Percentiles rank a stretch among this genome's conserved stretches.
phyloP scores from a whole-genome alignment of 306 rosid genomes.

The Canavalia gladiata region DNA sequence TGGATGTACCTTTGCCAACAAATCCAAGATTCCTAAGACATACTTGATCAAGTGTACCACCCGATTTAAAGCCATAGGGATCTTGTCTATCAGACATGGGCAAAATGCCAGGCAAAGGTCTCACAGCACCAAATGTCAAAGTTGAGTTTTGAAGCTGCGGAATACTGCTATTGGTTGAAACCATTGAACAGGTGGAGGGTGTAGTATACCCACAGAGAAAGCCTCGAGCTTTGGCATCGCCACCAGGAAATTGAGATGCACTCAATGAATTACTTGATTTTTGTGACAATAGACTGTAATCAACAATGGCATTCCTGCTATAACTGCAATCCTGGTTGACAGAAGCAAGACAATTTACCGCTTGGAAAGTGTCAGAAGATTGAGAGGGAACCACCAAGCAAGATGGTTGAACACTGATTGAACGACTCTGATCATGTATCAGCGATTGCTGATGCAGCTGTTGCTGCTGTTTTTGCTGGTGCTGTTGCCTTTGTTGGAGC shows the following conservation, averaged over 20 bases:
- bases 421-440: constrained; percentile 57
- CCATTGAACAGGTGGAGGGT: constrained; percentile 52
- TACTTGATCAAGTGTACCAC: constrained; percentile 34
- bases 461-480: constrained; percentile 34
- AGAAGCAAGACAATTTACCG: constrained; percentile 38
- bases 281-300: constrained; percentile 61
- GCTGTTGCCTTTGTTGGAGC: constrained; percentile 40
- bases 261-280: constrained; percentile 56
- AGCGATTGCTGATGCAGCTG: constrained; percentile 15
- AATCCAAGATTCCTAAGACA: constrained; percentile 59
- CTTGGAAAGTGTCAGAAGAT: constrained; percentile 52
- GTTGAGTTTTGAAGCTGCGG: constrained; percentile 56
- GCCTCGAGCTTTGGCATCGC: constrained; percentile 48
- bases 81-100: constrained; percentile 36
- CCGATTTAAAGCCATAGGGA: constrained; percentile 32
- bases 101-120: constrained; percentile 41
- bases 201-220: constrained; percentile 53
- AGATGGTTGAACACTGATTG: constrained; percentile 51
- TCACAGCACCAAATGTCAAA: constrained; percentile 49
- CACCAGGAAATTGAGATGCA: constrained; percentile 52
- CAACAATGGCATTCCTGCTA: constrained; percentile 55
- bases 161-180: constrained; percentile 44
- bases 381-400: constrained; percentile 52
- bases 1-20: constrained; percentile 57
- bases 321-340: constrained; percentile 43